Evolutionary conservation across 495 filamentous ascomycete species (phyloP).

Genomic region (Pyrenopolyporus hunteri): DNA sequence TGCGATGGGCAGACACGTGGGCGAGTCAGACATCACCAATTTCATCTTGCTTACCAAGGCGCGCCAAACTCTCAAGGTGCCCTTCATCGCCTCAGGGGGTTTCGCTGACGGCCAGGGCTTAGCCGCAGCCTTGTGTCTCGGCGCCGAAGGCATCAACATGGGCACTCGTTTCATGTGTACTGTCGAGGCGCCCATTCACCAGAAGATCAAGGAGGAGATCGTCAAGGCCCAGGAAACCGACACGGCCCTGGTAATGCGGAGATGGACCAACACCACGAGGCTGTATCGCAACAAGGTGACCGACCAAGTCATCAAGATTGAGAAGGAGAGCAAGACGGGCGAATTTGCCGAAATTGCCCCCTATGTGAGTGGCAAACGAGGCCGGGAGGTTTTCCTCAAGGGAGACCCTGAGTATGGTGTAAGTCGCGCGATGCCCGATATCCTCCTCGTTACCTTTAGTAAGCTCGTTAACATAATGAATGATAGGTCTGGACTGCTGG

Average conservation of each 20-base stretch:
- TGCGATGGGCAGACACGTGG: conserved; percentile 62
- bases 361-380: conserved; percentile 89
- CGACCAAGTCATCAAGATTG: conserved; percentile 77
- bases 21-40: conserved; percentile 96
- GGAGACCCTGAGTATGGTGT: conserved; percentile 92
- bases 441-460: not conserved
- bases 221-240: conserved; percentile 88
- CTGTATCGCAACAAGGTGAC: conserved; percentile 91
- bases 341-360: conserved; percentile 92
- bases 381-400: conserved; percentile 87
- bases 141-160: conserved; percentile 97
- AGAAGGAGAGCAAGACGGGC: conserved; percentile 82
- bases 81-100: conserved; percentile 94
- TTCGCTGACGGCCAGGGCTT: conserved; percentile 95
- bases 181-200: conserved; percentile 88
- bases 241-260: conserved; percentile 83
- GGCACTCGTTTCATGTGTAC: conserved; percentile 95
- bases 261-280: conserved; percentile 92
- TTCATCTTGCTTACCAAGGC: conserved; percentile 90
- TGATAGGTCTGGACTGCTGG: conserved; percentile 66
- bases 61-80: conserved; percentile 80
- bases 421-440: conserved; percentile 47
- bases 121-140: conserved; percentile 87
- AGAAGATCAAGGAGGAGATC: conserved; percentile 91
- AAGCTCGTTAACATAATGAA: conserved; percentile 3